These are phyloP conservation scores for Geotrichum phurueaensis DNA, from an alignment of 1,139 yeast genomes.

Conservation along the genomic window DNA sequence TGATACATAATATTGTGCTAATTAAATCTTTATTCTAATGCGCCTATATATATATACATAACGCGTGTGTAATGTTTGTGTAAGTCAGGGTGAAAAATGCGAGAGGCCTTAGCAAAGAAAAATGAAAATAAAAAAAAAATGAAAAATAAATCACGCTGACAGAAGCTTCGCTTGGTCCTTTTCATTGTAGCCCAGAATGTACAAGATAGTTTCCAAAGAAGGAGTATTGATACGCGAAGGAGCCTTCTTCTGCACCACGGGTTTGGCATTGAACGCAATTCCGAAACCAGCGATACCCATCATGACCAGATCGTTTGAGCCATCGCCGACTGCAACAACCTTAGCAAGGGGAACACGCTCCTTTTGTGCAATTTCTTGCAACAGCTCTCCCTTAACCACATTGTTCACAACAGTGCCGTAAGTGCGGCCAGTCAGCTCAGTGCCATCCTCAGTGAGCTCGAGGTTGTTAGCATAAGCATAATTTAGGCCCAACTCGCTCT, in stretches of 20 bases:
- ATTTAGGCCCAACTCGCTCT: constrained; percentile 63
- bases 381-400: constrained; percentile 66
- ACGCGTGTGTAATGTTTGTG: not conserved
- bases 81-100: not conserved
- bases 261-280: constrained; percentile 96
- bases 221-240: constrained; percentile 74
- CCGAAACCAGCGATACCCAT: constrained; percentile 92
- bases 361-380: constrained; percentile 58
- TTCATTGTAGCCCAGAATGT: constrained; percentile 72
- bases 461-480: constrained; percentile 79
- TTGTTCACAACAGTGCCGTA: constrained; percentile 84
- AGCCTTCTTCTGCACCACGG: constrained; percentile 73
- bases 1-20: not conserved
- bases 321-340: constrained; percentile 88
- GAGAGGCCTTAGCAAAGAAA: not conserved
- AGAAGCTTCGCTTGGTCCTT: constrained; percentile 37
- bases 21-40: not conserved
- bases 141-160: not conserved
- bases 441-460: constrained; percentile 45
- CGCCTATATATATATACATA: not conserved
- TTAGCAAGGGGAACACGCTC: constrained; percentile 52
- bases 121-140: not conserved
- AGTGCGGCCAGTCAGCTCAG: constrained; percentile 47
- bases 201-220: constrained; percentile 64
- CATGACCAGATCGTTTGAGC: constrained; percentile 92